phyloP scores from a whole-genome alignment of 2,329 filamentous ascomycete species.

The Alternaria brassicae region DNA sequence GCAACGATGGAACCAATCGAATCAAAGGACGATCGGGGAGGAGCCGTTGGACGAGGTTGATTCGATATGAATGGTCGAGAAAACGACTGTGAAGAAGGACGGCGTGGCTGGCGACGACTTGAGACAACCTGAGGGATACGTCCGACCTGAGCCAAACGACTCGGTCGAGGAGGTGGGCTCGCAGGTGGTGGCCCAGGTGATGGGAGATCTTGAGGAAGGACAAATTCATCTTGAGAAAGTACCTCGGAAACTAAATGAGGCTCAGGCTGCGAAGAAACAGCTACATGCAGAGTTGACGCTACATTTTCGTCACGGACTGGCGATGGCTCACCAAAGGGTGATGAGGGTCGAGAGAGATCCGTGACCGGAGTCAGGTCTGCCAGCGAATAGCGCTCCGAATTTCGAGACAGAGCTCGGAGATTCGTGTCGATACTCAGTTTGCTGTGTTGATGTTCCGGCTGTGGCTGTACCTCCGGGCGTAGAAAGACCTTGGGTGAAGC shows the following conservation, averaged over 20 bases:
- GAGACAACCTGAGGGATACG: conserved; percentile 84
- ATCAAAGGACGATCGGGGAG: conserved; percentile 43
- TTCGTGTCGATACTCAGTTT: conserved; percentile 33
- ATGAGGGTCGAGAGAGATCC: conserved; percentile 44
- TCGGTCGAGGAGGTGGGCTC: conserved; percentile 57
- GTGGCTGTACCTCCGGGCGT: conserved; percentile 28
- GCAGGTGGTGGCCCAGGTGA: conserved; percentile 36
- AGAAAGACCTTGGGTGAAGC: conserved; percentile 50
- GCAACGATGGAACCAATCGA: conserved; percentile 38
- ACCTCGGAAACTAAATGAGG: neutral
- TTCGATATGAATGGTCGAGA: conserved; percentile 75
- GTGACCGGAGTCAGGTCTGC: conserved; percentile 44
- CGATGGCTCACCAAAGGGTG: conserved; percentile 32
- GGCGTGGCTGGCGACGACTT: conserved; percentile 66
- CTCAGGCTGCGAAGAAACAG: neutral
- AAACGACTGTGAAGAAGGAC: conserved; percentile 78
- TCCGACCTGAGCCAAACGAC: conserved; percentile 79
- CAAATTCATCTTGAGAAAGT: conserved; percentile 9
- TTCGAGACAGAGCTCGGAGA: conserved; percentile 13
- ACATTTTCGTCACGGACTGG: conserved; percentile 15
- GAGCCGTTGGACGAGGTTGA: conserved; percentile 50
- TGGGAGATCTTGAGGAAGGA: conserved; percentile 24
- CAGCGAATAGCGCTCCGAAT: conserved; percentile 25
- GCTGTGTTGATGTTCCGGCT: conserved; percentile 20
- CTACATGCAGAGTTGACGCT: neutral